phyloP scores from a whole-genome alignment of 2,329 filamentous ascomycete genomes.

The Talaromyces sp. region DNA sequence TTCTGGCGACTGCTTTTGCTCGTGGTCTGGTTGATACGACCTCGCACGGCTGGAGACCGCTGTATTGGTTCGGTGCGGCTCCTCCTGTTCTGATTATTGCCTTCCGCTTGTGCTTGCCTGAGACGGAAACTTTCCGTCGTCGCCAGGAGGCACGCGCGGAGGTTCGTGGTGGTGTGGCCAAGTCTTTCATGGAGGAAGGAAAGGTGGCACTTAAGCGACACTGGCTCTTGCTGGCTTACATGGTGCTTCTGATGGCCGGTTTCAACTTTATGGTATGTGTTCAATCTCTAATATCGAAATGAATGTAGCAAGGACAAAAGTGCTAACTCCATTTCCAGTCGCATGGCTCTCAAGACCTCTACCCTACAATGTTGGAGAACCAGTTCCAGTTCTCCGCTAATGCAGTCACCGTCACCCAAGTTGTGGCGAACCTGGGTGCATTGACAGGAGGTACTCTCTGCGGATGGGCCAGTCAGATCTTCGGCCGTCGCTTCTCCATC shows the following conservation, averaged over 20 bases:
- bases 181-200: constrained; percentile 74
- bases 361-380: constrained; percentile 63
- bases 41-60: constrained; percentile 75
- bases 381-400: constrained; percentile 59
- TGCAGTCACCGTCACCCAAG: constrained; percentile 69
- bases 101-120: constrained; percentile 75
- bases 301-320: neutral
- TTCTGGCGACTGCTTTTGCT: constrained; percentile 61
- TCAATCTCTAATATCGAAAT: neutral
- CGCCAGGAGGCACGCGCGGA: constrained; percentile 66
- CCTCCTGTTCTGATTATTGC: constrained; percentile 79
- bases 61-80: constrained; percentile 87
- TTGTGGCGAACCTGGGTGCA: constrained; percentile 72
- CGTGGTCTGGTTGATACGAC: constrained; percentile 65
- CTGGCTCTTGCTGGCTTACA: constrained; percentile 78
- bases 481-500: constrained; percentile 70
- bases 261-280: constrained; percentile 78
- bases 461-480: constrained; percentile 69
- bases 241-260: constrained; percentile 84
- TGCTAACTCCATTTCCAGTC: constrained; percentile 45
- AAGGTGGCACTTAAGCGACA: constrained; percentile 77
- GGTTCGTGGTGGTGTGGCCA: constrained; percentile 59
- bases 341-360: constrained; percentile 71
- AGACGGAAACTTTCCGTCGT: constrained; percentile 73
- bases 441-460: constrained; percentile 68